Conservation (phyloP, 305 asterid species). For the Withania somnifera region DNA sequence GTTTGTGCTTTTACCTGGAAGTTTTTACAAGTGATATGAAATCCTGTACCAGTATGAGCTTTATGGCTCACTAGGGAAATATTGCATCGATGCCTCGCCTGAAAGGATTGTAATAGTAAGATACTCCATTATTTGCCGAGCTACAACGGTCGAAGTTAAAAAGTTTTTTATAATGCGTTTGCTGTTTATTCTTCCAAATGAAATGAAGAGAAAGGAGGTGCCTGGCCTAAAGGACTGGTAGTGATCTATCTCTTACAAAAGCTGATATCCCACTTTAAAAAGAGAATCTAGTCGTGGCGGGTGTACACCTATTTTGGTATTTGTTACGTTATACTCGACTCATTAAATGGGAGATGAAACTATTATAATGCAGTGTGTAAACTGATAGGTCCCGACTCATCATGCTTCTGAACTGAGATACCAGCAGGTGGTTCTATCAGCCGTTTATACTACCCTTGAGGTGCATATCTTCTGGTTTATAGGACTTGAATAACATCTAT, state of each 20-base stretch:
- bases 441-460: not conserved
- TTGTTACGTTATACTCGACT: not conserved
- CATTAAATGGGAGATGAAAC: not conserved
- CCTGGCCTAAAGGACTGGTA: too few relatives aligned
- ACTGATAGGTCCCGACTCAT: not conserved
- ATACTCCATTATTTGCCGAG: not conserved
- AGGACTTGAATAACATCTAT: not conserved
- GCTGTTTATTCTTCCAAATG: too few relatives aligned
- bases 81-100: not conserved
- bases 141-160: not conserved
- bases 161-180: not conserved
- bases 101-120: not conserved
- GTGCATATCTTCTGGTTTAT: not conserved
- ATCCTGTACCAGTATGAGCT: not conserved
- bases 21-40: not conserved
- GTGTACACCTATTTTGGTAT: too few relatives aligned
- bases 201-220: too few relatives aligned
- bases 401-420: not conserved
- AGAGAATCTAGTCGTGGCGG: too few relatives aligned
- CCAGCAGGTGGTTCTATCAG: not conserved
- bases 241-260: too few relatives aligned
- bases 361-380: not conserved
- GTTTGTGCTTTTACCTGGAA: not conserved
- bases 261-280: too few relatives aligned
- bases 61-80: not conserved